A percentile compares a stretch with the other conserved stretches of the same genome.
Conservation (phyloP, 1,139 yeast genomes). For the Pichia sp. region DNA sequence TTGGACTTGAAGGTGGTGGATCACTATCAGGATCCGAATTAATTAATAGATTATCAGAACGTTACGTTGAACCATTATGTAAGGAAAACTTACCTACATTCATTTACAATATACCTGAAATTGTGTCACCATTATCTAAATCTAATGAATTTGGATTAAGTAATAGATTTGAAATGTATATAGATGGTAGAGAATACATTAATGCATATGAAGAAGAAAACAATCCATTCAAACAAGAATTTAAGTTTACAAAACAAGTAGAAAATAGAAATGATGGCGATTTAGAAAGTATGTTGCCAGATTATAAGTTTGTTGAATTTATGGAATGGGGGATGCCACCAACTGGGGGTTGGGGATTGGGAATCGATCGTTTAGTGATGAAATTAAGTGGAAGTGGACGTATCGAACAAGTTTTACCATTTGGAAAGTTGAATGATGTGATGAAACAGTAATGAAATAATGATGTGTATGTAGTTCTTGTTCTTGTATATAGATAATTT, state of each 20-base stretch:
- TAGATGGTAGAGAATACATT: conserved; percentile 72
- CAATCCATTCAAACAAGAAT: conserved; percentile 62
- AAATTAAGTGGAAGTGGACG: conserved; percentile 55
- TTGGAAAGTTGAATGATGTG: conserved; percentile 77
- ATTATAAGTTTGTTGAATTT: conserved; percentile 59
- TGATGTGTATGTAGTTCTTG: neutral
- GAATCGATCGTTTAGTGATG: conserved; percentile 86
- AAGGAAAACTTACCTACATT: conserved; percentile 50
- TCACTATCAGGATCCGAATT: conserved; percentile 47
- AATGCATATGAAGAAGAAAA: conserved; percentile 98
- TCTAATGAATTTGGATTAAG: conserved; percentile 35
- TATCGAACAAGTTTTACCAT: conserved; percentile 74
- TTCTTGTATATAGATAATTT: neutral
- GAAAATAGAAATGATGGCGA: conserved; percentile 44
- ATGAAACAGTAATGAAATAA: conserved; percentile 38
- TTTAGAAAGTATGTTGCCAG: conserved; percentile 63
- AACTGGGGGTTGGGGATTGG: conserved; percentile 97
- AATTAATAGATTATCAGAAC: conserved; percentile 58
- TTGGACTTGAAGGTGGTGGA: neutral
- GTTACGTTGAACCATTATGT: conserved; percentile 60
- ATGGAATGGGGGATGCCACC: conserved; percentile 96
- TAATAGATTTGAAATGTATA: conserved; percentile 75
- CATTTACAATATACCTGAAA: conserved; percentile 76
- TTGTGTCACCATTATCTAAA: conserved; percentile 84
- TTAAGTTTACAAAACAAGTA: conserved; percentile 57